phyloP scores from a whole-genome alignment of 73 alveolate species.

The Paramecium caudatum region DNA sequence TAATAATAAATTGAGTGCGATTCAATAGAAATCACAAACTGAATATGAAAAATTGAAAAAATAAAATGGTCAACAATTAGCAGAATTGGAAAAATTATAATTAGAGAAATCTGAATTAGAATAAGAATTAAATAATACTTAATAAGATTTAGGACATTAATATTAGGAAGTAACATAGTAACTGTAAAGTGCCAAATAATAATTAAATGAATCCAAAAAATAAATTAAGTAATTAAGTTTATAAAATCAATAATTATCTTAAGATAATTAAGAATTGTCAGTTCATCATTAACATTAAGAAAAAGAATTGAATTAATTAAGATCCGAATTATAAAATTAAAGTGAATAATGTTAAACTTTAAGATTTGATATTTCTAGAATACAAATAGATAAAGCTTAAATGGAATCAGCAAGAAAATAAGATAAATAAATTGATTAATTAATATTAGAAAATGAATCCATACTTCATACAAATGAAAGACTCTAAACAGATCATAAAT shows the following conservation, averaged over 20 bases:
- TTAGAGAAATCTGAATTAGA: constrained; percentile 56
- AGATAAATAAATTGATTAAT: constrained; percentile 16
- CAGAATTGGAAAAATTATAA: background rate
- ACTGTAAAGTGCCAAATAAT: constrained; percentile 6
- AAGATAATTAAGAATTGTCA: constrained; percentile 46
- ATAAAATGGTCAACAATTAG: background rate
- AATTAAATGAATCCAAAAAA: constrained; percentile 2
- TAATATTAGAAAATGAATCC: constrained; percentile 36
- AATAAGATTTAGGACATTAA: constrained; percentile 4
- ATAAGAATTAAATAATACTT: constrained; percentile 39
- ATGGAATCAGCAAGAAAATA: constrained; percentile 31
- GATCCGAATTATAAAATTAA: constrained; percentile 20
- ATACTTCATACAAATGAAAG: constrained; percentile 30
- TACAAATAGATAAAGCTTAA: constrained; percentile 33
- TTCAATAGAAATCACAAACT: constrained; percentile 25
- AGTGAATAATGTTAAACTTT: constrained; percentile 19
- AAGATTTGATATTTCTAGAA: constrained; percentile 62
- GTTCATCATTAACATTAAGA: constrained; percentile 37
- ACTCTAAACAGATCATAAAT: constrained; percentile 43
- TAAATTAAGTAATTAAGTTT: background rate
- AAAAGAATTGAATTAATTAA: constrained; percentile 12
- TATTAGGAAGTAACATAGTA: background rate
- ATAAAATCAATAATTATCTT: background rate
- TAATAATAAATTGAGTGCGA: background rate
- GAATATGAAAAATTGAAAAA: constrained; percentile 58